These are phyloP conservation scores for Breynia disticha DNA, from an alignment of 441 rosid genomes.

Conservation along the genomic window DNA sequence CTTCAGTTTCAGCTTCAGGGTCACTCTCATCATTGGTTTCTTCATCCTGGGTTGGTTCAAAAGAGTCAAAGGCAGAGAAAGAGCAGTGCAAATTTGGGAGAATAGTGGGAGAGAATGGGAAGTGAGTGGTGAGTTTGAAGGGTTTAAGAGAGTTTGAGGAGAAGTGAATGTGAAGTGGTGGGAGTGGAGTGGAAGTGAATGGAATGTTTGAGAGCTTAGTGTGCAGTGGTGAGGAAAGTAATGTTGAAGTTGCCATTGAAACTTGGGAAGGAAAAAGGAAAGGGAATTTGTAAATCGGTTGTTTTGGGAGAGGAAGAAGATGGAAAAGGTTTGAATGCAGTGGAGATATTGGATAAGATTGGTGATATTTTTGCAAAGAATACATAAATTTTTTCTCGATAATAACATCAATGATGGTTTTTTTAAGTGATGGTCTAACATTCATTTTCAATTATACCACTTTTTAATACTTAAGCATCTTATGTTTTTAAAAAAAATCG, in stretches of 20 bases:
- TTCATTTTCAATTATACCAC: too few species aligned
- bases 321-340: too few species aligned
- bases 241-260: constrained; percentile 34
- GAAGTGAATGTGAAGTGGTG: constrained; percentile 13
- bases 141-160: constrained; percentile 12
- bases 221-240: constrained; percentile 25
- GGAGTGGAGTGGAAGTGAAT: constrained; percentile 18
- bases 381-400: too few species aligned
- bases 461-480: too few species aligned
- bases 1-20: constrained; percentile 14
- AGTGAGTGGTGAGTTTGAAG: constrained; percentile 28
- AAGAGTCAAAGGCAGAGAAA: constrained; percentile 31
- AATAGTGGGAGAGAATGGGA: constrained; percentile 20
- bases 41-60: constrained; percentile 23
- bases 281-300: too few species aligned
- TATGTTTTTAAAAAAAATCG: too few species aligned
- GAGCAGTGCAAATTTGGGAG: constrained; percentile 21
- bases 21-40: constrained; percentile 18
- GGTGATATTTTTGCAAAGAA: too few species aligned
- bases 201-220: constrained; percentile 19
- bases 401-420: too few species aligned
- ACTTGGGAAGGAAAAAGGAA: background rate
- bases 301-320: too few species aligned
- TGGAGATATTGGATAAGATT: too few species aligned
- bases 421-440: too few species aligned